Percentiles rank a stretch among this genome's conserved stretches.
Evolutionary conservation across 2,329 filamentous ascomycete species (phyloP).

Genomic region (Setomelanomma holmii): DNA sequence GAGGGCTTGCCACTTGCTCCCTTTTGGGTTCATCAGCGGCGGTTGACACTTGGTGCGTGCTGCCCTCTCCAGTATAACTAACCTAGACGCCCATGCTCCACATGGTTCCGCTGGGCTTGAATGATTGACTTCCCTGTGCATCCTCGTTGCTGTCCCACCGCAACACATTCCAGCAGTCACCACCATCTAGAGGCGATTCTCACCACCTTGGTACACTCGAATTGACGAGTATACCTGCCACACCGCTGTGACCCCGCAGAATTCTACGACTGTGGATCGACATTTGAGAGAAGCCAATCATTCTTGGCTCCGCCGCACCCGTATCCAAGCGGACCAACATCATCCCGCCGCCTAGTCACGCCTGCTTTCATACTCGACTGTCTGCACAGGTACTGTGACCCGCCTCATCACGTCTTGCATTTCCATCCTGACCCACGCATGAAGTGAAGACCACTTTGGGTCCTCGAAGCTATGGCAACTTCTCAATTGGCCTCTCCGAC

Average conservation of each 20-base stretch:
- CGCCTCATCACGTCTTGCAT: background rate
- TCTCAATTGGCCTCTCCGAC: conserved; percentile 25
- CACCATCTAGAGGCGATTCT: conserved; percentile 6
- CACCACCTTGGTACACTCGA: background rate
- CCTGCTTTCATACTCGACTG: conserved; percentile 3
- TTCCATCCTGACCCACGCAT: background rate
- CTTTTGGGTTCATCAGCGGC: conserved; percentile 27
- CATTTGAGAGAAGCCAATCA: conserved; percentile 36
- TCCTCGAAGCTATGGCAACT: conserved; percentile 28
- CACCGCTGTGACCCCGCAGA: conserved; percentile 16
- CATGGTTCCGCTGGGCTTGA: conserved; percentile 30
- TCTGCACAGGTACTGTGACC: conserved; percentile 10
- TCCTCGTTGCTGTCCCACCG: conserved; percentile 14
- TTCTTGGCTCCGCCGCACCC: conserved; percentile 34
- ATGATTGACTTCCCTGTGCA: conserved; percentile 21
- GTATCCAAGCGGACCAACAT: conserved; percentile 25
- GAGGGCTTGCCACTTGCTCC: conserved; percentile 32
- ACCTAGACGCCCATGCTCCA: conserved; percentile 36
- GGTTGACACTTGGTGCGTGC: conserved; percentile 46
- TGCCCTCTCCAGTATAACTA: conserved; percentile 32
- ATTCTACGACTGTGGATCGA: conserved; percentile 34
- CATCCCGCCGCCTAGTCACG: conserved; percentile 25
- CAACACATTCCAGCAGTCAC: conserved; percentile 2
- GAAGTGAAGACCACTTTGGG: background rate
- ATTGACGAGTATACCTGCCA: background rate